Conservation (phyloP, 805 yeast species). For the Wickerhamomyces rabaulensis region DNA sequence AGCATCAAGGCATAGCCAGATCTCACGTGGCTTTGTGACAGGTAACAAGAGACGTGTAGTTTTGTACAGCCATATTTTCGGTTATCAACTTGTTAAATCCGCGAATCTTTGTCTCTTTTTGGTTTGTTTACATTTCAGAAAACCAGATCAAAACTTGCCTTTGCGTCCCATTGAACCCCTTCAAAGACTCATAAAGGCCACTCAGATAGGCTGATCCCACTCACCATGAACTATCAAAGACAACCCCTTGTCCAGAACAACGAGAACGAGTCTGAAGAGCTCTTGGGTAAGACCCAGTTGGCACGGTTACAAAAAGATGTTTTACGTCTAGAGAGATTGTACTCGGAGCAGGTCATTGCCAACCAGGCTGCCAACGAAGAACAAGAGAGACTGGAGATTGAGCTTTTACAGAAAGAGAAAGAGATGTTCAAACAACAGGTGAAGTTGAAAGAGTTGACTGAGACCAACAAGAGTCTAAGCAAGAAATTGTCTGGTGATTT, state of each 20-base stretch:
- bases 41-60: no score
- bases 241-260: background rate
- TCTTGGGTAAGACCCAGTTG: background rate
- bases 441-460: conserved; percentile 5
- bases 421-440: conserved; percentile 9
- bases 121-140: conserved; percentile 6
- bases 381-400: conserved; percentile 30
- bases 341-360: conserved; percentile 18
- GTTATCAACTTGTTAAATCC: background rate
- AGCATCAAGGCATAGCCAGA: conserved; percentile 1
- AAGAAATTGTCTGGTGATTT: conserved; percentile 12
- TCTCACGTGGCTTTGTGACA: no score
- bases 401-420: conserved; percentile 25
- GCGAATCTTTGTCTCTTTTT: background rate
- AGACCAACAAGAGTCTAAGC: conserved; percentile 10
- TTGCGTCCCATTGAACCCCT: no score
- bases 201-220: background rate
- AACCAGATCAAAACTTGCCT: background rate
- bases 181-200: background rate
- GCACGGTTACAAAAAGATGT: conserved; percentile 3
- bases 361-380: conserved; percentile 28
- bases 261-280: conserved; percentile 1
- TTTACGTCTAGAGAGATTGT: conserved; percentile 14
- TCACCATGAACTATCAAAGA: background rate
- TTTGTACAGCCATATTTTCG: no score